These are phyloP conservation scores for Dioscorea cayenensis DNA, from an alignment of 116 monocot genomes.

Conservation along the genomic window DNA sequence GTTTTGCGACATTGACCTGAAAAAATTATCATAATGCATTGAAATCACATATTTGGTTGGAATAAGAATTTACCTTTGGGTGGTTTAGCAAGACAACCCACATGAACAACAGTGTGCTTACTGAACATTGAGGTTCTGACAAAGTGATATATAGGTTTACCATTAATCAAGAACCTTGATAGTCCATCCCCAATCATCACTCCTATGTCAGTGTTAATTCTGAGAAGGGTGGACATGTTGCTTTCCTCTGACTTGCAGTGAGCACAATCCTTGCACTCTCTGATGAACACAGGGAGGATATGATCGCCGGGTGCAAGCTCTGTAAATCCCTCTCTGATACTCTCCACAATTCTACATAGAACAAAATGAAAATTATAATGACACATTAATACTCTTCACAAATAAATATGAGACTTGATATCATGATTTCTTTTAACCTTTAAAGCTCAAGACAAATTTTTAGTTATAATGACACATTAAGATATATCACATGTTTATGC, in stretches of 20 bases:
- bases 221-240: slow-evolving; percentile 29
- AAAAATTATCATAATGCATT: not conserved
- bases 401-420: no score
- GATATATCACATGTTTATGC: no score
- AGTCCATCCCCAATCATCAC: no score
- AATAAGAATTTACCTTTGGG: slow-evolving; percentile 17
- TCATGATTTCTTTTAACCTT: no score
- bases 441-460: no score
- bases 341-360: slow-evolving; percentile 23
- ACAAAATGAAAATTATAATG: not conserved
- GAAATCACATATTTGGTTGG: not conserved
- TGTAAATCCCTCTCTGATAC: slow-evolving; percentile 31
- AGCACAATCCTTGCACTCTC: slow-evolving; percentile 33
- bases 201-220: slow-evolving; percentile 20
- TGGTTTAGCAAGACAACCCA: slow-evolving; percentile 31
- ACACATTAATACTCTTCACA: no score
- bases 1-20: slow-evolving; percentile 37
- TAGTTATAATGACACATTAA: no score
- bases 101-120: slow-evolving; percentile 32
- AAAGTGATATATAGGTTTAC: slow-evolving; percentile 37
- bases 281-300: slow-evolving; percentile 29
- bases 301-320: slow-evolving; percentile 21
- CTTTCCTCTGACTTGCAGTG: slow-evolving; percentile 38
- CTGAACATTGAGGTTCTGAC: slow-evolving; percentile 42
- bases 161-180: slow-evolving; percentile 32